A percentile compares a stretch with the other conserved stretches of the same genome.
phyloP scores from a whole-genome alignment of 2,329 filamentous ascomycete genomes.

The Sarocladiaceae sp. region DNA sequence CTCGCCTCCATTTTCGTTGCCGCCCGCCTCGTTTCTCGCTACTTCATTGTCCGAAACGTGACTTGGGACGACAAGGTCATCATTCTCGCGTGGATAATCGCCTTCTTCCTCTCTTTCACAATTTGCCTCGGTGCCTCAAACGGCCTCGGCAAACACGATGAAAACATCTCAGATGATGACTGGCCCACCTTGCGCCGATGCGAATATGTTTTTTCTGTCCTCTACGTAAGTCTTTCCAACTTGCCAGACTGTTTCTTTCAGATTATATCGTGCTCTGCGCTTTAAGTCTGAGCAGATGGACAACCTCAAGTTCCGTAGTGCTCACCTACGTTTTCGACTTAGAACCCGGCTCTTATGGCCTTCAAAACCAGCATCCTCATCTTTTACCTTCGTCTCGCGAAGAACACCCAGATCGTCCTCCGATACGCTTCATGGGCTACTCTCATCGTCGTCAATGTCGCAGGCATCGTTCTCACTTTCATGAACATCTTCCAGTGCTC shows the following conservation, averaged over 20 bases:
- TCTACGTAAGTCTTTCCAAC: slow-evolving; percentile 46
- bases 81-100: slow-evolving; percentile 67
- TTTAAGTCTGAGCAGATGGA: too few species aligned
- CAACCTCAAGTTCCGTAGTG: too few species aligned
- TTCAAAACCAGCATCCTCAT: slow-evolving; percentile 89
- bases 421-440: slow-evolving; percentile 77
- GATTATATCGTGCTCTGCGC: too few species aligned
- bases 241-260: too few species aligned
- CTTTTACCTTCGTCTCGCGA: slow-evolving; percentile 80
- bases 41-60: slow-evolving; percentile 64
- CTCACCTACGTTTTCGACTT: too few species aligned
- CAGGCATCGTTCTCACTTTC: slow-evolving; percentile 72
- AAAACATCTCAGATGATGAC: slow-evolving; percentile 46
- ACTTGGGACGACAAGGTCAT: slow-evolving; percentile 79
- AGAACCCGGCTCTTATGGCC: slow-evolving; percentile 86
- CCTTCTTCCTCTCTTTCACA: slow-evolving; percentile 60
- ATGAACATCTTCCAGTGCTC: slow-evolving; percentile 83
- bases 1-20: slow-evolving; percentile 69
- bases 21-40: slow-evolving; percentile 66
- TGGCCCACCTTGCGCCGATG: slow-evolving; percentile 46
- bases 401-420: slow-evolving; percentile 69
- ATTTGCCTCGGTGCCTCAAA: slow-evolving; percentile 58
- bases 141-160: slow-evolving; percentile 64
- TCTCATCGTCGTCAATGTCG: slow-evolving; percentile 69
- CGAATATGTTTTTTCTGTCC: slow-evolving; percentile 59